Percentiles rank a stretch among this genome's conserved stretches.
These are phyloP conservation scores for Candida suzukii DNA, from an alignment of 805 yeast genomes.

Conservation along the genomic window DNA sequence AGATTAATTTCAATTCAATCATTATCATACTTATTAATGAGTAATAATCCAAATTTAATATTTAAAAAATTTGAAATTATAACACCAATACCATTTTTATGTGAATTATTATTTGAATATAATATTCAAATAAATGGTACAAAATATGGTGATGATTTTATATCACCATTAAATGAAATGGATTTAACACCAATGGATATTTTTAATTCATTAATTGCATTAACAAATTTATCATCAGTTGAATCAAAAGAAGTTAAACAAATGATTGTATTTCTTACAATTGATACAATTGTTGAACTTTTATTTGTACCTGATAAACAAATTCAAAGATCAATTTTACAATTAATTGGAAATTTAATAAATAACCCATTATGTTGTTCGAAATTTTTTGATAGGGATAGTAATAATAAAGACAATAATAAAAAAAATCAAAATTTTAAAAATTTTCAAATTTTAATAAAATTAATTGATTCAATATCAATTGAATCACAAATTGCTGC, in stretches of 20 bases:
- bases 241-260: conserved; percentile 27
- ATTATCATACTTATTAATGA: conserved; percentile 37
- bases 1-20: conserved; percentile 32
- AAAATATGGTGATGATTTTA: not conserved
- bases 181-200: conserved; percentile 31
- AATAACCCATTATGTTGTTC: conserved; percentile 33
- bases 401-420: not conserved
- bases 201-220: conserved; percentile 38
- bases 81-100: conserved; percentile 40
- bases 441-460: conserved; percentile 35
- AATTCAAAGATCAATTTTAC: conserved; percentile 41
- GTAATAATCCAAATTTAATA: conserved; percentile 34
- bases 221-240: conserved; percentile 43
- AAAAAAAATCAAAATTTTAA: conserved; percentile 21
- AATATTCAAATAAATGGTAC: conserved; percentile 16
- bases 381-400: conserved; percentile 51
- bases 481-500: conserved; percentile 29
- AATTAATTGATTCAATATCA: conserved; percentile 32
- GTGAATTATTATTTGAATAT: conserved; percentile 39
- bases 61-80: conserved; percentile 32
- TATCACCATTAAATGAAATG: conserved; percentile 14
- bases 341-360: conserved; percentile 40
- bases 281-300: conserved; percentile 28
- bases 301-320: conserved; percentile 29
- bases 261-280: conserved; percentile 26